Percentiles rank a stretch among this genome's conserved stretches.
These are phyloP conservation scores for Tetrapisispora nanseiensis DNA, from an alignment of 805 yeast species.

Conservation along the genomic window DNA sequence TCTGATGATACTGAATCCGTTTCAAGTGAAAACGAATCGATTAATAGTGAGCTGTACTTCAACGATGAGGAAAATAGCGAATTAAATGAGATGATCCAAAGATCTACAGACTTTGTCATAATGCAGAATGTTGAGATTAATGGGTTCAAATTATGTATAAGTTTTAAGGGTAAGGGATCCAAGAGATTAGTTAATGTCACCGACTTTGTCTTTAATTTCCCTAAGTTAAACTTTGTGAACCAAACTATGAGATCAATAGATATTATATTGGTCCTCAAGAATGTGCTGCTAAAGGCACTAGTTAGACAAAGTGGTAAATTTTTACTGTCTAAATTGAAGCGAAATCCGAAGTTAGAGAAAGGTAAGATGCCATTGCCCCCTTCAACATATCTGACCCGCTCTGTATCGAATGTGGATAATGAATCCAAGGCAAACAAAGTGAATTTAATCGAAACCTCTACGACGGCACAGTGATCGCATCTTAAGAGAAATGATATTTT, in stretches of 20 bases:
- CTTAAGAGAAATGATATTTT: too few species aligned
- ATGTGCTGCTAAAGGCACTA: slow-evolving; percentile 48
- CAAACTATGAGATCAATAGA: slow-evolving; percentile 69
- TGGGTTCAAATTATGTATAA: slow-evolving; percentile 48
- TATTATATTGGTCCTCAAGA: slow-evolving; percentile 50
- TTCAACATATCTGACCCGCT: slow-evolving; percentile 5
- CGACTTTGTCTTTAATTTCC: slow-evolving; percentile 57
- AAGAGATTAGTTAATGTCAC: slow-evolving; percentile 67
- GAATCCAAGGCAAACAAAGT: neutral
- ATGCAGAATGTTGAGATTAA: slow-evolving; percentile 48
- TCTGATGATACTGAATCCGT: neutral
- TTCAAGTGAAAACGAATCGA: neutral
- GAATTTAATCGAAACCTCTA: too few species aligned
- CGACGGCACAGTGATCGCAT: too few species aligned
- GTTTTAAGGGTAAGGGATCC: slow-evolving; percentile 68
- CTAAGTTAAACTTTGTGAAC: slow-evolving; percentile 47
- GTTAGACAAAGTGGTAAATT: slow-evolving; percentile 66
- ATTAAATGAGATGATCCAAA: slow-evolving; percentile 53
- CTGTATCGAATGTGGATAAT: neutral
- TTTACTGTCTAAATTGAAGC: slow-evolving; percentile 59
- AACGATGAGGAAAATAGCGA: slow-evolving; percentile 23
- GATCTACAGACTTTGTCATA: slow-evolving; percentile 68
- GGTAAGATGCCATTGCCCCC: neutral
- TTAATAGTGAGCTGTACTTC: neutral
- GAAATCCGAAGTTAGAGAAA: slow-evolving; percentile 4